These are phyloP conservation scores for Ophiostoma himal-ulmi DNA, from an alignment of 2,329 filamentous ascomycete species.

Conservation along the genomic window DNA sequence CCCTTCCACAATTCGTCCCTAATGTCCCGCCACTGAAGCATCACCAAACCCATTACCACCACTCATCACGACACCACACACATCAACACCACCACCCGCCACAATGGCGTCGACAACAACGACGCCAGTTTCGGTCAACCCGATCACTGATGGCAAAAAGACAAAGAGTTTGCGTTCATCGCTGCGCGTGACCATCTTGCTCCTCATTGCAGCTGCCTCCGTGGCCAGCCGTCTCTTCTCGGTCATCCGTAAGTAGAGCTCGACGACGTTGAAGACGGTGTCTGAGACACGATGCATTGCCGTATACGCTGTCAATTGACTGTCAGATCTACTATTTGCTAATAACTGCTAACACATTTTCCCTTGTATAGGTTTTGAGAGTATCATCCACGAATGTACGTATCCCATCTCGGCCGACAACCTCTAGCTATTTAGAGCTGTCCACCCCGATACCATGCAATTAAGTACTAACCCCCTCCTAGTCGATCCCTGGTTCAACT, in stretches of 20 bases:
- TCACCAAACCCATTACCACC: background rate
- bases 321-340: background rate
- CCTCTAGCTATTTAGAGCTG: background rate
- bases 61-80: background rate
- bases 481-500: constrained; percentile 99
- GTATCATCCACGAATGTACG: constrained; percentile 99
- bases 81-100: constrained; percentile 26
- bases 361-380: constrained; percentile 70
- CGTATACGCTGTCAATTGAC: background rate
- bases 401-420: constrained; percentile 30
- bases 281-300: background rate
- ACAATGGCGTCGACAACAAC: constrained; percentile 39
- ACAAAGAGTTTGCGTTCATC: constrained; percentile 77
- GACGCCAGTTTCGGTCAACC: constrained; percentile 38
- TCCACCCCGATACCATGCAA: background rate
- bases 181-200: constrained; percentile 82
- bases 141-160: constrained; percentile 70
- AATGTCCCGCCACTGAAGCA: constrained; percentile 11
- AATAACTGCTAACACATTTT: constrained; percentile 10
- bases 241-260: constrained; percentile 71
- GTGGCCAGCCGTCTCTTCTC: constrained; percentile 94
- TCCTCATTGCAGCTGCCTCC: constrained; percentile 83
- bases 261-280: background rate
- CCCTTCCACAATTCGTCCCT: background rate
- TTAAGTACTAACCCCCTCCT: constrained; percentile 28